phyloP scores from a whole-genome alignment of 2,329 filamentous ascomycete species.

The Curvularia lunata region DNA sequence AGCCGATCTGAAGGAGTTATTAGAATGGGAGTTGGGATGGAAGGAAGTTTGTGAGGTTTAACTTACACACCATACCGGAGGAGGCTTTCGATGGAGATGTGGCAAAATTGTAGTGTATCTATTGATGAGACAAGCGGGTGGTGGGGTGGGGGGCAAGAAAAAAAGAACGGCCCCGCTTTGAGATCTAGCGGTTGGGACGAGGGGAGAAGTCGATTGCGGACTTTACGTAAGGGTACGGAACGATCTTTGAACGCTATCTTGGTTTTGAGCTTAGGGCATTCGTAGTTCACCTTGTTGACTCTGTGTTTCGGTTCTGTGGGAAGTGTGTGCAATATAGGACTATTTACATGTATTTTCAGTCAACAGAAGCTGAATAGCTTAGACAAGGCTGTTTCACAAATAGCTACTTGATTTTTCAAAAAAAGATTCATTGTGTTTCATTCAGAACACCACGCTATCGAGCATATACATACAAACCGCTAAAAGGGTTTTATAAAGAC shows the following conservation, averaged over 20 bases:
- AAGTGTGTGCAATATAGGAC: background rate
- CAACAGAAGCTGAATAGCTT: background rate
- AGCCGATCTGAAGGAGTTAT: background rate
- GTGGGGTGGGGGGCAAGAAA: background rate
- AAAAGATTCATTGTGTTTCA: background rate
- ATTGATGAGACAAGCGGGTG: background rate
- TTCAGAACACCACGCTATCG: background rate
- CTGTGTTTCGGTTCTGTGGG: background rate
- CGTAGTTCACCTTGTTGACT: background rate
- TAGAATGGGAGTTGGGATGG: background rate
- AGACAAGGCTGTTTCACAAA: background rate
- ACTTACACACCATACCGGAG: conserved; percentile 2
- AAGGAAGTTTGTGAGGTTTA: background rate
- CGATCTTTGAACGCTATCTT: background rate
- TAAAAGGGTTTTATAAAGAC: background rate
- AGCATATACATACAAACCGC: background rate
- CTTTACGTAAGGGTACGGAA: background rate
- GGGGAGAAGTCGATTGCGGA: background rate
- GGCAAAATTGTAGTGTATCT: background rate
- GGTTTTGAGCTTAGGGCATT: background rate
- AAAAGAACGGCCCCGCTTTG: background rate
- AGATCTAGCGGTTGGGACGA: background rate
- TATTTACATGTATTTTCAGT: background rate
- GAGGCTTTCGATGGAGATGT: background rate
- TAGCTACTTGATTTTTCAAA: background rate